Conservation (phyloP, 1,139 yeast genomes). For the Yamadazyma oceani region DNA sequence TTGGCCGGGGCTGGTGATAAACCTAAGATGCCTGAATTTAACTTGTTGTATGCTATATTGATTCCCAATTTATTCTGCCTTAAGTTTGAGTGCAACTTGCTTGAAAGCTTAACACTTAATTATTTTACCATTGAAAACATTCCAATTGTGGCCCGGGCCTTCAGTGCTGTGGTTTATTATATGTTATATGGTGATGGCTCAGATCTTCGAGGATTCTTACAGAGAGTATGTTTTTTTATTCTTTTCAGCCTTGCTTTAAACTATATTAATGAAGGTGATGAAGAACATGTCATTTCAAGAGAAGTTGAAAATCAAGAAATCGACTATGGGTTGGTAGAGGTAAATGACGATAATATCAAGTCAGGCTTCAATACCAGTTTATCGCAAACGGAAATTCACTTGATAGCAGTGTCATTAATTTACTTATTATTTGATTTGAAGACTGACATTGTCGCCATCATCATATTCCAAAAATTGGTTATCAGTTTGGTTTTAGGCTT, state of each 20-base stretch:
- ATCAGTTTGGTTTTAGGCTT: conserved; percentile 23
- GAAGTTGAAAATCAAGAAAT: conserved; percentile 21
- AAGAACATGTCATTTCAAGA: conserved; percentile 16
- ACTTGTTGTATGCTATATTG: conserved; percentile 34
- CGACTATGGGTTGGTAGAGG: conserved; percentile 18
- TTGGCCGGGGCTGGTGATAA: conserved; percentile 9
- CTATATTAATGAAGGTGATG: conserved; percentile 29
- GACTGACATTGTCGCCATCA: conserved; percentile 17
- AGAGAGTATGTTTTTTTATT: conserved; percentile 26
- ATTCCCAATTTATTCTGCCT: conserved; percentile 33
- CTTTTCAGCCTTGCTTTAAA: conserved; percentile 25
- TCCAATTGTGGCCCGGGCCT: conserved; percentile 29
- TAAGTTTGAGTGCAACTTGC: conserved; percentile 10
- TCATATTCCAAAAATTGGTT: conserved; percentile 37
- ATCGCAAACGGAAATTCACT: conserved; percentile 38
- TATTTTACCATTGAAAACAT: conserved; percentile 37
- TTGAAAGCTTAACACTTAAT: conserved; percentile 35
- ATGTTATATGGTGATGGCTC: conserved; percentile 29
- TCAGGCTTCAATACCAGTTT: conserved; percentile 25
- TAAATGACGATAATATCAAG: conserved; percentile 14
- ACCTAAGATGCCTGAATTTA: conserved; percentile 40
- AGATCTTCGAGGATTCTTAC: conserved; percentile 21
- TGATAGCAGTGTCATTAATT: conserved; percentile 28
- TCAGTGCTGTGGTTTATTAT: conserved; percentile 31
- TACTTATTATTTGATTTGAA: conserved; percentile 31